Base-by-base conservation (phyloP, 2,329 filamentous ascomycete species). In the Aspergillus fischeri region DNA sequence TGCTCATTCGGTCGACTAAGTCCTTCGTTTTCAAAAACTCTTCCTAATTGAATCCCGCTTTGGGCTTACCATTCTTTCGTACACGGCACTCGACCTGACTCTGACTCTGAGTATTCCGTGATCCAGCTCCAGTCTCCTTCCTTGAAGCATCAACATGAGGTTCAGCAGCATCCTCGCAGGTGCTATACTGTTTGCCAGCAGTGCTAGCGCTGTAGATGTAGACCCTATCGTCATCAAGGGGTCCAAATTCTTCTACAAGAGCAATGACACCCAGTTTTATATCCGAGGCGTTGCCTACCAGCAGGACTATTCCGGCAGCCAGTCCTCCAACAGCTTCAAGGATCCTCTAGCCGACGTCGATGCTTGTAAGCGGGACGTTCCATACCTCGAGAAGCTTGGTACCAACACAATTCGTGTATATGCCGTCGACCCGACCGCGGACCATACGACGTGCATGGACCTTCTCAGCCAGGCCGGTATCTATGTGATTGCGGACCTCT, bases 381-480 rank as follows among this genome's bases (percentile, higher is more conserved):
- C 91, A 45, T 84, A 89, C 65, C 82, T 97, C 62, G 73, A 84
- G 72, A 81, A 91, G 74, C 83, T 96, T 58, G 82, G 86, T 60
- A 95, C 91, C 75, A 97, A 97, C 80, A 86, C 86, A 65, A 93
- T 97, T 75, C 92, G 93, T 75, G 91, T 92, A 47, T 97, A 97
- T 75, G 92, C 92, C 68, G 85, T 97, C 68, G 85, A 97, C 77
- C 89, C 92, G 9, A 84, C 81, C 4, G 75, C 81, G 63, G 81
- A 95, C 77, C 93, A 97, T 79, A 79, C 81, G 51, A 81, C 79
- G 41, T 97, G 93, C 80, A 97, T 97, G 92, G 78, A 83, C 65
- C 74, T 91, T 64, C 84, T 97, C 48, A 82, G 88, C 53, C 84
- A 88, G 56, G 89, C 88, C 55, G 92, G 91, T 69, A 97, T 97